These are phyloP conservation scores for Erysimum cheiranthoides DNA, from an alignment of 345 rosid genomes.

Conservation along the genomic window DNA sequence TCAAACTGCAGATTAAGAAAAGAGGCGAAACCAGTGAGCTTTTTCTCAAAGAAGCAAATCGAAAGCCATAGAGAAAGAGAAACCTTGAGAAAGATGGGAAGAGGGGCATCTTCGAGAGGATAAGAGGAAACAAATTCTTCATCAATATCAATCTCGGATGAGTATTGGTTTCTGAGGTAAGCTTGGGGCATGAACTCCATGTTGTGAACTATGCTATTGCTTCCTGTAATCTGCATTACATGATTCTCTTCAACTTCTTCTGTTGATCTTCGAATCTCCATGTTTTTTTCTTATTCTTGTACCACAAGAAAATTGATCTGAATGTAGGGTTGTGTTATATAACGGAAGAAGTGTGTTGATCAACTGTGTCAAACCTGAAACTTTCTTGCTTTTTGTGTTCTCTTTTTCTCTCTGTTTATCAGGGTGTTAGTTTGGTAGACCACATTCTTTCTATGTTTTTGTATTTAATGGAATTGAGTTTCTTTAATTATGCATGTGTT, in stretches of 20 bases:
- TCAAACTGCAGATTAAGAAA: constrained; percentile 66
- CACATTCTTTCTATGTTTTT: constrained; percentile 73
- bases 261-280: constrained; percentile 62
- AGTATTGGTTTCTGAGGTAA: constrained; percentile 64
- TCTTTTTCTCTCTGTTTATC: constrained; percentile 52
- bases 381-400: constrained; percentile 47
- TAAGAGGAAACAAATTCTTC: constrained; percentile 48
- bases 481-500: constrained; percentile 28
- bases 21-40: constrained; percentile 5
- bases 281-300: constrained; percentile 27
- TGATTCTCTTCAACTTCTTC: constrained; percentile 67
- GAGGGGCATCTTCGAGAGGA: constrained; percentile 62
- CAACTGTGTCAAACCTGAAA: constrained; percentile 73
- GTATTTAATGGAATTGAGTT: constrained; percentile 2
- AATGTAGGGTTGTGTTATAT: constrained; percentile 39
- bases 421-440: constrained; percentile 60
- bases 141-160: constrained; percentile 71
- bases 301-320: constrained; percentile 5
- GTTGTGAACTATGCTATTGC: constrained; percentile 75
- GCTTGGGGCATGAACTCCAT: constrained; percentile 85
- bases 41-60: neutral
- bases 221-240: constrained; percentile 80
- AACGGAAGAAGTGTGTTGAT: constrained; percentile 42
- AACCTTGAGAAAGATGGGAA: constrained; percentile 91
- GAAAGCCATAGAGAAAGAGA: neutral